Conservation (phyloP, 768 basidiomycete species). For the Cystofilobasidium capitatum region DNA sequence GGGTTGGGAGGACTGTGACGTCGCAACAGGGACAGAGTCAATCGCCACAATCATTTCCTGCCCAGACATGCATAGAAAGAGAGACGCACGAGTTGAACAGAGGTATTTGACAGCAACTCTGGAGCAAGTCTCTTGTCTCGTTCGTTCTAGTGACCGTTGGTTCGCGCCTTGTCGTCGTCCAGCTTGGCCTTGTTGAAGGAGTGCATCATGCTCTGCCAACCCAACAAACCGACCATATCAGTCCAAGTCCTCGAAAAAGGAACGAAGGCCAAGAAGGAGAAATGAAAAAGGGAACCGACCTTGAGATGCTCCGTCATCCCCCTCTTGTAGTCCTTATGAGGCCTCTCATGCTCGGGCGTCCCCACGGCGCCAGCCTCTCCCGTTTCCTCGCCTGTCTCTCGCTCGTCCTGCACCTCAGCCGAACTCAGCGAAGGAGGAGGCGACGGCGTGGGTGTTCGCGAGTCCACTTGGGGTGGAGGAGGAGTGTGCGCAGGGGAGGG, state of each 20-base stretch:
- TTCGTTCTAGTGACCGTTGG: not conserved
- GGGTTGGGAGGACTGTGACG: too few species aligned
- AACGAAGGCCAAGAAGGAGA: not conserved
- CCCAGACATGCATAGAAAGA: too few species aligned
- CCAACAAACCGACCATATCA: not conserved
- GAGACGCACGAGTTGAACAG: too few species aligned
- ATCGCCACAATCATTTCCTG: too few species aligned
- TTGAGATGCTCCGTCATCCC: not conserved
- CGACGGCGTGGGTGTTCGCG: not conserved
- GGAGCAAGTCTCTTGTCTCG: too few species aligned
- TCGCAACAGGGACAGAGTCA: too few species aligned
- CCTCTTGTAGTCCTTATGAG: not conserved
- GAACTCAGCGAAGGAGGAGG: not conserved
- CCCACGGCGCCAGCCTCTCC: not conserved
- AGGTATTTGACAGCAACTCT: not conserved
- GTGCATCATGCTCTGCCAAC: not conserved
- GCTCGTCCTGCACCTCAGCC: not conserved
- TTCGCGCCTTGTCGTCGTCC: not conserved
- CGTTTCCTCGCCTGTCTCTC: not conserved
- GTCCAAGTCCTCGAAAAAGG: too few species aligned
- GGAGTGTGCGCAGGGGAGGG: not conserved
- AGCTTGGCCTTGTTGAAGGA: not conserved
- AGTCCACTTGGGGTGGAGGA: not conserved
- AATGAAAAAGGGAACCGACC: not conserved
- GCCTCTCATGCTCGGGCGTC: constrained; percentile 4